Evolutionary conservation across 768 basidiomycete genomes (phyloP).

Genomic region (Cubamyces sp.): DNA sequence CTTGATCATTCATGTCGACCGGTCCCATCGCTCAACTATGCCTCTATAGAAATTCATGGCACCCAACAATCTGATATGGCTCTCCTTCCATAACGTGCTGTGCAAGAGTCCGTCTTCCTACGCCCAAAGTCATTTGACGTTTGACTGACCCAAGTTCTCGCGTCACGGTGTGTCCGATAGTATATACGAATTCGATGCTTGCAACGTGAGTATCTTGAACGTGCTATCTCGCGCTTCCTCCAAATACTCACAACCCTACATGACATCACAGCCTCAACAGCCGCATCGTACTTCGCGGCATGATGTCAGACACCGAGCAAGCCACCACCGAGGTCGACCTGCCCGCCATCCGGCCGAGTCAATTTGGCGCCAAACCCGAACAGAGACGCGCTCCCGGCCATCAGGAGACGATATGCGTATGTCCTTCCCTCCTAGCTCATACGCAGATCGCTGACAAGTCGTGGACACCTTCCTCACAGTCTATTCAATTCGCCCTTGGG

Average conservation of each 20-base stretch:
- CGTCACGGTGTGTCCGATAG: background rate
- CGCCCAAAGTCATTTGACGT: too few relatives aligned
- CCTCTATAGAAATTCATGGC: background rate
- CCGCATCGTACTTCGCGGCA: conserved; percentile 6
- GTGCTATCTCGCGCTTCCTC: too few relatives aligned
- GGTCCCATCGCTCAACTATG: background rate
- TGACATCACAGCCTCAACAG: conserved; percentile 5
- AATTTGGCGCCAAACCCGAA: background rate
- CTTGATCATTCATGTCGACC: background rate
- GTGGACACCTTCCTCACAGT: too few relatives aligned
- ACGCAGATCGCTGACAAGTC: too few relatives aligned
- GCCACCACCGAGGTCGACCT: conserved; percentile 2
- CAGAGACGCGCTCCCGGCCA: background rate
- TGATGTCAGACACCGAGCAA: conserved; percentile 4
- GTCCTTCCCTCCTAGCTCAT: too few relatives aligned
- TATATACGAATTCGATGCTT: conserved; percentile 23
- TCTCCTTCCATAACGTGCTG: conserved; percentile 11
- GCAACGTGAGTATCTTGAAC: too few relatives aligned
- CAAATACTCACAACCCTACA: too few relatives aligned
- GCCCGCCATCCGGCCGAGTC: background rate
- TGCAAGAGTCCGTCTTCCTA: conserved; percentile 1
- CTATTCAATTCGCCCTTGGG: background rate
- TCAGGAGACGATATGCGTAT: background rate
- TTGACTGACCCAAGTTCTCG: too few relatives aligned
- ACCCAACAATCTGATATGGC: conserved; percentile 8